Evolutionary conservation across 164 flowering plant genomes (phyloP).

Genomic region (Aristolochia contorta): DNA sequence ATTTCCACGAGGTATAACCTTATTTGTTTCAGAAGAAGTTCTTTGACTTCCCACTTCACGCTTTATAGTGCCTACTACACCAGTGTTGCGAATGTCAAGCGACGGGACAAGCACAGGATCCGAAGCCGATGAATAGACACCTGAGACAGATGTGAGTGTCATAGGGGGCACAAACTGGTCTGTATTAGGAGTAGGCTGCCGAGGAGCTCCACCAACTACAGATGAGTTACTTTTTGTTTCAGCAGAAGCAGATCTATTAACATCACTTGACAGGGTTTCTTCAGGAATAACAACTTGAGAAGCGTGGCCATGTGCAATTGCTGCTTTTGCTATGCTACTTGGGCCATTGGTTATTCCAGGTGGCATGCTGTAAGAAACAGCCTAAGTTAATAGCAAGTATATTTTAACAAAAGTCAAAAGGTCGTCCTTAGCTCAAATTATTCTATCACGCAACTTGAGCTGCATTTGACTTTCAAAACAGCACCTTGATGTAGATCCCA

Average conservation of each 20-base stretch:
- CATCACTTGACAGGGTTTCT: slow-evolving; percentile 10
- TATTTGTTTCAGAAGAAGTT: slow-evolving; percentile 24
- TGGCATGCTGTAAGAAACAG: slow-evolving; percentile 34
- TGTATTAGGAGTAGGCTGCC: slow-evolving; percentile 5
- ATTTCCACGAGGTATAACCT: slow-evolving; percentile 15
- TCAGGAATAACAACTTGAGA: slow-evolving; percentile 18
- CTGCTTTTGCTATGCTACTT: slow-evolving; percentile 13
- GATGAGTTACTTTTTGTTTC: slow-evolving; percentile 3
- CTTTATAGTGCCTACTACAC: slow-evolving; percentile 44
- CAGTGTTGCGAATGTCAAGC: slow-evolving; percentile 36
- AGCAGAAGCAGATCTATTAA: slow-evolving; percentile 9
- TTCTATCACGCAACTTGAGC: not conserved
- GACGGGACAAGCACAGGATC: slow-evolving; percentile 61
- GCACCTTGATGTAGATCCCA: slow-evolving; percentile 28
- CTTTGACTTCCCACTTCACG: slow-evolving; percentile 49
- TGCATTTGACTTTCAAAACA: not conserved
- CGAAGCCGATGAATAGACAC: slow-evolving; percentile 51
- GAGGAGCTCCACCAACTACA: slow-evolving; percentile 4
- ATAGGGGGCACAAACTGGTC: not conserved
- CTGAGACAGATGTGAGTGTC: slow-evolving; percentile 33
- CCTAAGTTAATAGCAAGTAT: too few species aligned
- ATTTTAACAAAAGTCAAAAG: not conserved
- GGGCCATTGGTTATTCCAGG: slow-evolving; percentile 37
- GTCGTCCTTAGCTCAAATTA: not conserved
- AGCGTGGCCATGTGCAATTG: slow-evolving; percentile 15